Base-by-base conservation (phyloP, 2,329 filamentous ascomycete species). In the Torrubiellomyces zombiae region DNA sequence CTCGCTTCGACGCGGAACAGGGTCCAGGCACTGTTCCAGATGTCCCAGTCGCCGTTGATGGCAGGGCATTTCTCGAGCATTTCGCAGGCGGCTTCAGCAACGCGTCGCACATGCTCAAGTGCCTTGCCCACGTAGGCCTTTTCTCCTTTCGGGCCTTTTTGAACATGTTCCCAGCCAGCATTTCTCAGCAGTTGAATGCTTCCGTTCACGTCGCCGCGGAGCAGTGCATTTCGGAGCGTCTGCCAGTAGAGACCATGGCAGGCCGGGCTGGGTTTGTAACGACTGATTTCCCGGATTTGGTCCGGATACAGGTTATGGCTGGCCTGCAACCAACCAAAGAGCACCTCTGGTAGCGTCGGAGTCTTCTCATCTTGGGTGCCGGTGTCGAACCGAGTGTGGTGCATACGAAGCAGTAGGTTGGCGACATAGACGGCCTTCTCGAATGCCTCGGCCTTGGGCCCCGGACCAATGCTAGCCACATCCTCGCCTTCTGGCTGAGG, bases 171-270 rank as follows among this genome's bases (percentile, higher is more conserved):
- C 65, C 89, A 93, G 16, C 80, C 79, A 8, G 81, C 82, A 26
- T 70, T 66, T 29, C 62, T 66, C 23, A 95, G 58, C 15, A 92
- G 50, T 23, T 63, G 55, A n/a, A 75, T 60, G 2, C 75, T 74
- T 20, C 69, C 68, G 9, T 48, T 38, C 21, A 92, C 65, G 29
- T 76, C 74, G 20, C 85, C 86, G 23, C 83, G 76, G 14, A 92
- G 57, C 13, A 85, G 58, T 9, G 72, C 60, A 28, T 69, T 68
- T 38, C 75, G 78, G n/a, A 93, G 57, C 2, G 72, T 72, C 42
- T 85, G 79, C 86, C 86, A 95, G 51, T 82, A 95, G 18, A 77
- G 58, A 14, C 63, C 57, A 40, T 89, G 79, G 21, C 71, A 70
- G 2, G 81, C 76, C 13, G 83, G 80, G 30, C 78, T 78, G 1